Evolutionary conservation across 768 basidiomycete species (phyloP).

Genomic region (Tricholomella constricta): DNA sequence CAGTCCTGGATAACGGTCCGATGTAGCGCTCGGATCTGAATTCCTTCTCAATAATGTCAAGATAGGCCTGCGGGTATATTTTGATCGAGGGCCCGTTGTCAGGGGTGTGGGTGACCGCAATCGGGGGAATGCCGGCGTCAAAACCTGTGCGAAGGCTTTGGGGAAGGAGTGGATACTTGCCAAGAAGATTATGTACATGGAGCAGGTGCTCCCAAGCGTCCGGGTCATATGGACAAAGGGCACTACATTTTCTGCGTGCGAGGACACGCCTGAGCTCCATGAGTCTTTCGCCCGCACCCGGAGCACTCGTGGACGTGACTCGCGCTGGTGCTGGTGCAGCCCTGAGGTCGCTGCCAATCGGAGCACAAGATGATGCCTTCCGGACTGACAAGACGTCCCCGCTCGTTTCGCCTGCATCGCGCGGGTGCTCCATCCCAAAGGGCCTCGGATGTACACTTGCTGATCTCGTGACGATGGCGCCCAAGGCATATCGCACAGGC

Average conservation of each 20-base stretch:
- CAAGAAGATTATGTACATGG: constrained; percentile 10
- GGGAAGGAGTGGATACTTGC: constrained; percentile 24
- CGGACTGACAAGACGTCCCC: neutral
- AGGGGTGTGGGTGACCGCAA: constrained; percentile 30
- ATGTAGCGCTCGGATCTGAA: constrained; percentile 28
- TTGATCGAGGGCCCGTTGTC: constrained; percentile 31
- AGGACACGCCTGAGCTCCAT: constrained; percentile 45
- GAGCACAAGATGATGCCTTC: neutral
- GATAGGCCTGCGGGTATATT: constrained; percentile 10
- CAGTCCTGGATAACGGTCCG: constrained; percentile 27
- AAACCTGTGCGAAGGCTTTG: constrained; percentile 30
- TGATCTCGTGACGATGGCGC: constrained; percentile 1
- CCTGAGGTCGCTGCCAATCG: neutral
- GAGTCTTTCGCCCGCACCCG: constrained; percentile 36
- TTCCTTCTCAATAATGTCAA: constrained; percentile 22
- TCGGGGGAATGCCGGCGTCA: constrained; percentile 30
- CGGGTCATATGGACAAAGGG: constrained; percentile 31
- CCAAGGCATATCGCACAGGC: constrained; percentile 41
- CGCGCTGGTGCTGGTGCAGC: neutral
- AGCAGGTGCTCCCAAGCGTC: constrained; percentile 32
- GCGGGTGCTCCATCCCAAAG: no score
- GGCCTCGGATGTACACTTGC: no score
- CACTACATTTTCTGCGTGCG: constrained; percentile 26
- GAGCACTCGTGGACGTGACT: constrained; percentile 38
- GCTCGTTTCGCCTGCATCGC: no score